A percentile compares a stretch with the other conserved stretches of the same genome.
phyloP scores from a whole-genome alignment of 2,329 filamentous ascomycete genomes.

The Penicillium sp. region DNA sequence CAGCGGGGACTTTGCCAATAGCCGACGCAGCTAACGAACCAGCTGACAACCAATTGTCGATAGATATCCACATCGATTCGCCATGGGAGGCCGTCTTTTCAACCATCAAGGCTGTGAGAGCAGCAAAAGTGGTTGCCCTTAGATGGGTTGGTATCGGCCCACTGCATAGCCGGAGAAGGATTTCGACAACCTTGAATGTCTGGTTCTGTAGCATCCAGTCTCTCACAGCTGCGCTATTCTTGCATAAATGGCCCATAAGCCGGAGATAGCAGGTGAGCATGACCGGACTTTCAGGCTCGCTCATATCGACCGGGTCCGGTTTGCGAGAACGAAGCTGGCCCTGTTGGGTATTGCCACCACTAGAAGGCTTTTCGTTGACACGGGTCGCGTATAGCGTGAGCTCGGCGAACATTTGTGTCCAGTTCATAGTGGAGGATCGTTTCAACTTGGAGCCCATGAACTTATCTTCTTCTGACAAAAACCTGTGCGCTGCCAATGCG shows the following conservation, averaged over 20 bases:
- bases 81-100: conserved; percentile 71
- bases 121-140: conserved; percentile 80
- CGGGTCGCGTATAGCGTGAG: conserved; percentile 81
- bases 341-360: conserved; percentile 49
- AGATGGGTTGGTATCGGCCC: conserved; percentile 76
- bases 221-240: conserved; percentile 73
- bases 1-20: conserved; percentile 52
- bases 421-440: conserved; percentile 83
- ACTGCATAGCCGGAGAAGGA: conserved; percentile 78
- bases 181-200: conserved; percentile 70
- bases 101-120: conserved; percentile 74
- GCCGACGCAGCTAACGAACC: conserved; percentile 40
- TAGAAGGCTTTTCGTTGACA: conserved; percentile 71
- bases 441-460: conserved; percentile 77
- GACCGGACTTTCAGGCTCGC: conserved; percentile 91
- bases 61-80: conserved; percentile 74
- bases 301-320: conserved; percentile 68
- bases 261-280: conserved; percentile 96
- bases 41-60: conserved; percentile 80
- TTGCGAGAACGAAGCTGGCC: conserved; percentile 64
- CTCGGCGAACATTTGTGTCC: conserved; percentile 90
- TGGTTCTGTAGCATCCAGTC: conserved; percentile 72
- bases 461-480: conserved; percentile 82
- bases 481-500: conserved; percentile 83
- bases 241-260: conserved; percentile 79